Conservation (phyloP, 441 rosid genomes). For the Jatropha multifida region DNA sequence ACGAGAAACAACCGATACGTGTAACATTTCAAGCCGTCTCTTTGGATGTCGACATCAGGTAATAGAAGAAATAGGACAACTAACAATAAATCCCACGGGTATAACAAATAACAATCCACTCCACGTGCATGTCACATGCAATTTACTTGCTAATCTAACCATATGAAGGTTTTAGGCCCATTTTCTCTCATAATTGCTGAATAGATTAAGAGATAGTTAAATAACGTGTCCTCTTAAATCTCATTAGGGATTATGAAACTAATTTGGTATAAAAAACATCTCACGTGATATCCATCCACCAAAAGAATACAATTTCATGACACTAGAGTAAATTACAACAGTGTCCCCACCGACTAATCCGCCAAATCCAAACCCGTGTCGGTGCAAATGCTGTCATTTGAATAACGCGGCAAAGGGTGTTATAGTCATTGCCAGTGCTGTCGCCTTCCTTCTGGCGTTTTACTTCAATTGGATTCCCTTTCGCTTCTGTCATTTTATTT, state of each 20-base stretch:
- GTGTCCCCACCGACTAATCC: constrained; percentile 26
- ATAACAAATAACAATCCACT: too few relatives aligned
- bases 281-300: constrained; percentile 14
- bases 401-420: constrained; percentile 15
- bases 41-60: too few relatives aligned
- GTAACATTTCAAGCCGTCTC: too few relatives aligned
- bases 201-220: too few relatives aligned
- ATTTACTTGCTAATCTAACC: too few relatives aligned
- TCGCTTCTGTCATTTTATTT: neutral
- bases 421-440: constrained; percentile 22
- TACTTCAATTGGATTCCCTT: neutral
- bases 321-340: constrained; percentile 27
- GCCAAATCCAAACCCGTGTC: neutral
- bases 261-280: neutral
- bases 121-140: neutral
- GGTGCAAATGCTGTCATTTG: neutral
- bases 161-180: too few relatives aligned
- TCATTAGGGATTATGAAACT: too few relatives aligned
- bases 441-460: neutral
- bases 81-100: too few relatives aligned
- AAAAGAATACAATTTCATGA: neutral
- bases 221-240: too few relatives aligned
- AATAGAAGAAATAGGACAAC: neutral
- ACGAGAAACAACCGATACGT: too few relatives aligned
- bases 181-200: too few relatives aligned